These are phyloP conservation scores for Rhododendron kiyosumense DNA, from an alignment of 148 eudicot species.

Conservation along the genomic window DNA sequence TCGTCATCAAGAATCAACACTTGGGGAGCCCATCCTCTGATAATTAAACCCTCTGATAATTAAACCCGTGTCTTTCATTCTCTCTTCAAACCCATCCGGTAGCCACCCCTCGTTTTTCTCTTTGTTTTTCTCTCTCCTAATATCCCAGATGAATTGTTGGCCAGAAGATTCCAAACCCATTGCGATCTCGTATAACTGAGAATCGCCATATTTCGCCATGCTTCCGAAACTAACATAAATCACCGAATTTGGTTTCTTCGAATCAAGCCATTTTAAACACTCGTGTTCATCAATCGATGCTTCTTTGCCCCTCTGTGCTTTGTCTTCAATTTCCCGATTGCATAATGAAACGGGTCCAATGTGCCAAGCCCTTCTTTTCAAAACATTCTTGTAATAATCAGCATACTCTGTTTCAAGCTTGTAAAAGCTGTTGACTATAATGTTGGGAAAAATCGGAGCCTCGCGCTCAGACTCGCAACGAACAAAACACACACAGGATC, in stretches of 20 bases:
- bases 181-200: conserved; percentile 47
- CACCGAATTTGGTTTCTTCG: conserved; percentile 46
- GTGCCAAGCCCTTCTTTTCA: conserved; percentile 49
- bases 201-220: background rate
- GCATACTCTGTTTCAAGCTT: conserved; percentile 66
- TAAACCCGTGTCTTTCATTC: conserved; percentile 21
- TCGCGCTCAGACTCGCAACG: too few relatives aligned
- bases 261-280: conserved; percentile 55
- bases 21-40: conserved; percentile 38
- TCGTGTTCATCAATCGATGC: conserved; percentile 34
- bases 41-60: conserved; percentile 26
- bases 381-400: conserved; percentile 30
- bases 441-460: too few relatives aligned
- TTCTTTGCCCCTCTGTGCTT: conserved; percentile 33
- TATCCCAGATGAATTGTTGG: conserved; percentile 55
- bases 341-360: conserved; percentile 49
- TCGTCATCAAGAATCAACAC: conserved; percentile 24
- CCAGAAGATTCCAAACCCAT: conserved; percentile 42
- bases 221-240: conserved; percentile 57
- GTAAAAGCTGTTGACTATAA: conserved; percentile 54
- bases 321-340: conserved; percentile 25
- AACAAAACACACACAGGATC: too few relatives aligned
- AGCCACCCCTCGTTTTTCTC: conserved; percentile 20
- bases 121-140: conserved; percentile 16
- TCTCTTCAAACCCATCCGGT: conserved; percentile 29